phyloP scores from a whole-genome alignment of 495 filamentous ascomycete genomes.

The Penicillium samsonianum region DNA sequence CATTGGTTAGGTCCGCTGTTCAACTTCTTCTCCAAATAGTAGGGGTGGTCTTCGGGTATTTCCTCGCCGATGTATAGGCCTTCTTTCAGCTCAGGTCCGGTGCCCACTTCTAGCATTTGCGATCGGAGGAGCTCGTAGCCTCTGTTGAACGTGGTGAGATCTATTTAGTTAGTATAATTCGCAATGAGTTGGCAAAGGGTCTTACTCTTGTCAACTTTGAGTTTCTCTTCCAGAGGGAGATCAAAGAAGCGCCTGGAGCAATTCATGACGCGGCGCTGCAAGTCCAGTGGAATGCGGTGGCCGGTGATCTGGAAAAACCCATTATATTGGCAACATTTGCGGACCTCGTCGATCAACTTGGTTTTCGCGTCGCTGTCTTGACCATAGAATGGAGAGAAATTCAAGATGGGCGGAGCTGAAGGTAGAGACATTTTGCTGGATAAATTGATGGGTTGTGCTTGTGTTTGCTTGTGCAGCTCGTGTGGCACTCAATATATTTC shows the following conservation, averaged over 20 bases:
- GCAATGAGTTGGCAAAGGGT: neutral
- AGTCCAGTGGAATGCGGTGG: conserved; percentile 43
- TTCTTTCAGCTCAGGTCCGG: conserved; percentile 53
- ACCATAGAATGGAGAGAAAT: conserved; percentile 40
- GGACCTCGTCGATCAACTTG: conserved; percentile 32
- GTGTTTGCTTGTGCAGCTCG: neutral
- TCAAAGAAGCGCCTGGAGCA: conserved; percentile 52
- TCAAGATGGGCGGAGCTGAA: conserved; percentile 36
- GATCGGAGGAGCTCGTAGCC: conserved; percentile 53
- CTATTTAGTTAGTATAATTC: conserved; percentile 17
- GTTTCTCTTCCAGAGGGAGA: conserved; percentile 53
- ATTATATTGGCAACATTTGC: conserved; percentile 39
- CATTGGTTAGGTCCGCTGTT: conserved; percentile 53
- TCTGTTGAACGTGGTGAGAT: conserved; percentile 42
- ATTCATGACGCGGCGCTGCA: conserved; percentile 35
- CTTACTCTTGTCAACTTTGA: conserved; percentile 46
- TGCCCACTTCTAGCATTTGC: conserved; percentile 50
- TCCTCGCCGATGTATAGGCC: conserved; percentile 53
- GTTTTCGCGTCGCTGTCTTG: conserved; percentile 31
- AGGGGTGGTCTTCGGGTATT: conserved; percentile 42
- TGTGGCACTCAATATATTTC: conserved; percentile 1
- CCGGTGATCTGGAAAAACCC: conserved; percentile 55
- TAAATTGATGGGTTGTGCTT: neutral
- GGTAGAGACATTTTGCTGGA: conserved; percentile 22
- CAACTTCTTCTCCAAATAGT: conserved; percentile 37